These are phyloP conservation scores for rapeseed (Brassica napus) DNA, from an alignment of 345 rosid species.

Conservation along the genomic window Da-Ae NC_063445.1:23849501-23850000, in stretches of 20 bases:
- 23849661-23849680: too few relatives aligned
- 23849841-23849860: constrained; percentile 90
- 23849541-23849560: constrained; percentile 30
- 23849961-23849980: not conserved
- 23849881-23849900: constrained; percentile 85
- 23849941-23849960: not conserved
- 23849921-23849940: constrained; percentile 21
- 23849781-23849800: constrained; percentile 85
- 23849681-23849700: not conserved
- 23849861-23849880: constrained; percentile 86
- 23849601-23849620: constrained; percentile 55
- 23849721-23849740: not conserved
- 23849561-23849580: constrained; percentile 35
- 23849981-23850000: not conserved
- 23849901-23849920: constrained; percentile 74
- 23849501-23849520: constrained; percentile 36
- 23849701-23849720: not conserved
- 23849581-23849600: constrained; percentile 35
- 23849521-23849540: constrained; percentile 38
- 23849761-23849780: constrained; percentile 92
- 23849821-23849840: constrained; percentile 74
- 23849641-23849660: constrained; percentile 42
- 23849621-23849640: constrained; percentile 62
- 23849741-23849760: constrained; percentile 64
- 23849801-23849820: constrained; percentile 76